Conservation (phyloP, 73 alveolate genomes). For the Tetrahymena malaccensis region DNA sequence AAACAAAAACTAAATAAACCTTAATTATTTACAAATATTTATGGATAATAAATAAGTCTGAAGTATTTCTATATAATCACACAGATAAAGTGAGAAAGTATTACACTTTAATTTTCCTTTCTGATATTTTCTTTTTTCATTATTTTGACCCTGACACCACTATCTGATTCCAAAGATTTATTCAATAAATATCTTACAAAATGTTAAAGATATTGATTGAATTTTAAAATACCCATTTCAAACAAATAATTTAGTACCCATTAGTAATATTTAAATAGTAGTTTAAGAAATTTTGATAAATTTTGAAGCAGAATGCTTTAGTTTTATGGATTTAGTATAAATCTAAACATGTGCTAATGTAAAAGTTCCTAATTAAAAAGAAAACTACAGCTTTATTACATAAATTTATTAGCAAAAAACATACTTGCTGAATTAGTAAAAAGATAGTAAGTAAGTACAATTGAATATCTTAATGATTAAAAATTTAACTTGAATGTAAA, state of each 20-base stretch:
- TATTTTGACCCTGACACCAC: not conserved
- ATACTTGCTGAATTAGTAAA: not conserved
- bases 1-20: not conserved
- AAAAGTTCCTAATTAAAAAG: too few relatives aligned
- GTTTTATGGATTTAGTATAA: too few relatives aligned
- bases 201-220: too few relatives aligned
- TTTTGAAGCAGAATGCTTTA: not conserved
- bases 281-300: too few relatives aligned
- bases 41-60: not conserved
- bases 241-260: not conserved
- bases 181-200: too few relatives aligned
- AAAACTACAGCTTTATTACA: not conserved
- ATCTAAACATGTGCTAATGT: too few relatives aligned
- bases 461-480: not conserved
- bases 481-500: not conserved
- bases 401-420: not conserved
- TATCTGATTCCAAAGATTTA: not conserved
- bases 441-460: not conserved
- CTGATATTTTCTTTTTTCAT: not conserved
- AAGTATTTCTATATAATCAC: not conserved
- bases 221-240: not conserved
- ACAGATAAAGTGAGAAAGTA: not conserved
- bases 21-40: not conserved
- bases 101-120: not conserved
- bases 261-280: too few relatives aligned